Base-by-base conservation (phyloP, 306 rosid genomes). In the Sphenostylis stenocarpa region DNA sequence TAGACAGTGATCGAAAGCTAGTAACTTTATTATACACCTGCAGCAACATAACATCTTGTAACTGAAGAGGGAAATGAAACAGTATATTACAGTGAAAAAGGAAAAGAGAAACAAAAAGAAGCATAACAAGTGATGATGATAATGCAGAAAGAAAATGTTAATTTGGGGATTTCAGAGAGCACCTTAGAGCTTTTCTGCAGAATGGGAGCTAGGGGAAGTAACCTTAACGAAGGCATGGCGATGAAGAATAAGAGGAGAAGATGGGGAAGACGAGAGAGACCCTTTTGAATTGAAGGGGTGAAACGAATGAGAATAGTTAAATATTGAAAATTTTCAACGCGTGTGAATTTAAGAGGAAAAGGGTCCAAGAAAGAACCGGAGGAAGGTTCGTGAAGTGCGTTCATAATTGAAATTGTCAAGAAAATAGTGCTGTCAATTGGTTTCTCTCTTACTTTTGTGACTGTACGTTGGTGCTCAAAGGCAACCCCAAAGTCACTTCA, bases 161-260 rank as follows among this genome's bases (percentile, higher is more conserved):
- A 4, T 28, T 39, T 41, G 0, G 0, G 67, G 34, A 55, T 24
- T 47, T 57, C 4, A 49, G 2, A 77, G 63, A 20, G 13, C 4
- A 72, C 76, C 86, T 73, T 49, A 66, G 43, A n/a, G 48, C 20
- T 44, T 65, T 67, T 33, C 5, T 23, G 73, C 29, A 75, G 19
- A 70, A 65, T 33, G 65, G 72, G 23, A 80, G 7, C 3, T 36
- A 75, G n/a, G 49, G 67, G 77, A 76, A 76, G 19, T 10, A 76
- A 15, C 10, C 45, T 68, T 26, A 70, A 11, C 14, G 28, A 72
- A 63, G 64, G 75, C 85, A 82, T 82, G 51, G 76, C 70, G 52
- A 55, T 26, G 9, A 23, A 31, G 20, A 28, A 57, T 5, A 36
- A 36, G 3, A 9, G 0, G 8, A 10, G 43, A 36, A 38, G 43